Evolutionary conservation across 2,329 filamentous ascomycete genomes (phyloP).

Genomic region (Acarospora socialis): DNA sequence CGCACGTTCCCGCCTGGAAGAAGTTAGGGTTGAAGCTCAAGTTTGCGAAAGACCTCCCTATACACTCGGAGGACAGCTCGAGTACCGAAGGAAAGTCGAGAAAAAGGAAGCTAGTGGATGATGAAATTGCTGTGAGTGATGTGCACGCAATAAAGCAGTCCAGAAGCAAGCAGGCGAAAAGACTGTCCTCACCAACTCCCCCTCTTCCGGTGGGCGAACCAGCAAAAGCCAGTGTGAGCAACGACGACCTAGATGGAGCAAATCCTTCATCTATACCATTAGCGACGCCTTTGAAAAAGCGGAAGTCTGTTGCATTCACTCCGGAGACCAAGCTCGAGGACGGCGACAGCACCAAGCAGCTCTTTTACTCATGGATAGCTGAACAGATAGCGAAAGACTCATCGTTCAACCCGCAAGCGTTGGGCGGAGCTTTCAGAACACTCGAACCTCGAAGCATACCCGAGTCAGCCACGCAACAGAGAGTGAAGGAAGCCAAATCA

Average conservation of each 20-base stretch:
- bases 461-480: no score
- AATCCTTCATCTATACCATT: no score
- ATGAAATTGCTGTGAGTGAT: background rate
- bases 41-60: constrained; percentile 28
- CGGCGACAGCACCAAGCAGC: constrained; percentile 37
- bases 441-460: constrained; percentile 3
- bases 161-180: no score
- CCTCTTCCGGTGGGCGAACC: no score
- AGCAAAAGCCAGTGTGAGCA: constrained; percentile 13
- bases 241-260: no score
- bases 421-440: constrained; percentile 6
- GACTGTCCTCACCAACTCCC: no score
- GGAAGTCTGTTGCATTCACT: constrained; percentile 51
- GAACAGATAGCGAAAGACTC: constrained; percentile 21
- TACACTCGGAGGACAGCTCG: constrained; percentile 7
- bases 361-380: constrained; percentile 38
- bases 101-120: constrained; percentile 3
- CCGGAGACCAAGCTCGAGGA: constrained; percentile 47
- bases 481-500: constrained; percentile 19
- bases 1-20: constrained; percentile 42
- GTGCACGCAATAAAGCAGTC: no score
- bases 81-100: constrained; percentile 5
- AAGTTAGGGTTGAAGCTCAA: constrained; percentile 46
- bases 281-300: constrained; percentile 18
- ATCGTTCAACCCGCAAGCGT: constrained; percentile 6